Evolutionary conservation across 352 stramenopile genomes (phyloP).

Genomic region (Globisporangium rhizosaccharum): DNA sequence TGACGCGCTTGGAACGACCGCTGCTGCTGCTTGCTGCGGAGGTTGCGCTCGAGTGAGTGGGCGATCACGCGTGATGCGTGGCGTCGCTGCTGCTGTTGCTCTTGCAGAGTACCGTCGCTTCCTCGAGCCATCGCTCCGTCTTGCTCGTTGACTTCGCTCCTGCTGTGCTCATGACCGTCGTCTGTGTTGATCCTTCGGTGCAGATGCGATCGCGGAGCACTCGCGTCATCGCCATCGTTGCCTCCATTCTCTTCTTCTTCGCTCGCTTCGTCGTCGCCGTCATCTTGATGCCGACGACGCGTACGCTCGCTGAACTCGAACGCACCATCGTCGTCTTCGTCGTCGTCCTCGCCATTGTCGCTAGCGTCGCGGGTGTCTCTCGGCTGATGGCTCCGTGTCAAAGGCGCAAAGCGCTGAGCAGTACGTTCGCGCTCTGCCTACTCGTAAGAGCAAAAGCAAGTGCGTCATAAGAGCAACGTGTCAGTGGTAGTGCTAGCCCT

Average conservation of each 20-base stretch:
- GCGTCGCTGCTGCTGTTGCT: slow-evolving; percentile 14
- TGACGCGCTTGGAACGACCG: slow-evolving; percentile 11
- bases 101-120: background rate
- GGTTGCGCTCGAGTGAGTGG: slow-evolving; percentile 17
- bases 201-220: too few species aligned
- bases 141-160: slow-evolving; percentile 5
- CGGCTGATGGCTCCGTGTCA: background rate
- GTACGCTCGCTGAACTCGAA: background rate
- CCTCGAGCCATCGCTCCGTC: slow-evolving; percentile 17
- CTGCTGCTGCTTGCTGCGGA: slow-evolving; percentile 17
- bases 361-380: background rate
- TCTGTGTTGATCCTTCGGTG: background rate
- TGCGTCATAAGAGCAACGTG: background rate
- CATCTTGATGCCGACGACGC: background rate
- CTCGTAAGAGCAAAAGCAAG: background rate
- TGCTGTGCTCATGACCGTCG: background rate
- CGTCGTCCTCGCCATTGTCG: background rate
- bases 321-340: background rate
- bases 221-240: background rate
- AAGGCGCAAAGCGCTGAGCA: background rate
- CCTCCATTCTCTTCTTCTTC: slow-evolving; percentile 13
- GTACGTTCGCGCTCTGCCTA: background rate
- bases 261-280: background rate
- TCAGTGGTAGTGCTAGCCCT: background rate
- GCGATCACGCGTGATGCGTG: slow-evolving; percentile 21